A percentile compares a stretch with the other conserved stretches of the same genome.
phyloP scores from a whole-genome alignment of 768 basidiomycete genomes.

The Amanita brunnescens region DNA sequence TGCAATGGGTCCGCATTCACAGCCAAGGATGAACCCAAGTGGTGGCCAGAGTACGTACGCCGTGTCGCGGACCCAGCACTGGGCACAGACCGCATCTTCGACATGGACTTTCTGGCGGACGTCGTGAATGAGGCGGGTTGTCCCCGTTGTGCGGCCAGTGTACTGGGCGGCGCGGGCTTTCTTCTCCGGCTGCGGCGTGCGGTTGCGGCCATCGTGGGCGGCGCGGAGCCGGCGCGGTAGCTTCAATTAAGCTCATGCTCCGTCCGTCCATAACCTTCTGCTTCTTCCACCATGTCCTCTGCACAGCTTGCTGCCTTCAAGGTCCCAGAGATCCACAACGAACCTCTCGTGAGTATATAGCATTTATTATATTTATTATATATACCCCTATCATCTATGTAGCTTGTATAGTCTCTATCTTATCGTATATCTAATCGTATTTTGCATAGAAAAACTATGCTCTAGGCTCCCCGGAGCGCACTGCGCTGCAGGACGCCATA shows the following conservation, averaged over 20 bases:
- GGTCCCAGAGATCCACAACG: slow-evolving; percentile 82
- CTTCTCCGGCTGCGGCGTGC: slow-evolving; percentile 43
- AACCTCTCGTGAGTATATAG: slow-evolving; percentile 66
- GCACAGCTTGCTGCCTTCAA: slow-evolving; percentile 82
- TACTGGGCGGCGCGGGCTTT: slow-evolving; percentile 52
- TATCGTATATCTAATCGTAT: background rate
- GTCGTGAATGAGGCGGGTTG: slow-evolving; percentile 46
- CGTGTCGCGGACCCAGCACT: slow-evolving; percentile 44
- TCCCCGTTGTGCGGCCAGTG: slow-evolving; percentile 55
- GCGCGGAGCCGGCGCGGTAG: background rate
- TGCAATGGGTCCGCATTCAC: slow-evolving; percentile 46
- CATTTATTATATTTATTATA: background rate
- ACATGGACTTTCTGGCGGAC: slow-evolving; percentile 47
- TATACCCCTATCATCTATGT: too few relatives aligned
- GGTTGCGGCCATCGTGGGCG: slow-evolving; percentile 35
- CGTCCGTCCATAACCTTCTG: background rate
- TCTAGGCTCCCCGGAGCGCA: slow-evolving; percentile 70
- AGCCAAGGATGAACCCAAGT: slow-evolving; percentile 45
- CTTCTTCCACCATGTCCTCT: slow-evolving; percentile 40
- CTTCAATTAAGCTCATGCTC: background rate
- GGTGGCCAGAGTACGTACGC: slow-evolving; percentile 60
- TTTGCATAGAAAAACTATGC: slow-evolving; percentile 62
- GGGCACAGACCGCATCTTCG: slow-evolving; percentile 34
- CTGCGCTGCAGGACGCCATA: slow-evolving; percentile 62
- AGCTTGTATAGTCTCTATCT: background rate